These are phyloP conservation scores for Tarenaya hassleriana DNA, from an alignment of 345 rosid genomes.

Conservation along the genomic window DNA sequence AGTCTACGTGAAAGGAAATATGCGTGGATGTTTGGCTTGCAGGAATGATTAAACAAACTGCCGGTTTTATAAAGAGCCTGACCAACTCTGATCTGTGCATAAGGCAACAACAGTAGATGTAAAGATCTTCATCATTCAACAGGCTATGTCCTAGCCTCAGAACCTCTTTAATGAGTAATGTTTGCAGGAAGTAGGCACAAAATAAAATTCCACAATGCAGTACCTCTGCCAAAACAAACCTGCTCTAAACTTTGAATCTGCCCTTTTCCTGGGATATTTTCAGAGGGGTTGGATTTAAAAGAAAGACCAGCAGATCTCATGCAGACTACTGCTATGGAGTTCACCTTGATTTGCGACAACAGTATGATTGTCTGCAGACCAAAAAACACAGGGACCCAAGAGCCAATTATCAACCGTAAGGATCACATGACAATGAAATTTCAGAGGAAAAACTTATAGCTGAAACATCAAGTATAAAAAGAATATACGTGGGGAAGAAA, in stretches of 20 bases:
- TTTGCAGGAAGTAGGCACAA: conserved; percentile 1
- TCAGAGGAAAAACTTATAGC: not conserved
- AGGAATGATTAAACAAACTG: conserved; percentile 86
- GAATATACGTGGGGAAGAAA: no score
- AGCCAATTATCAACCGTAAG: not conserved
- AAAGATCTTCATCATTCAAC: not conserved
- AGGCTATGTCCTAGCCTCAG: not conserved
- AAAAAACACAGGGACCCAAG: conserved; percentile 20
- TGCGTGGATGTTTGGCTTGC: conserved; percentile 79
- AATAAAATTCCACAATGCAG: conserved; percentile 17
- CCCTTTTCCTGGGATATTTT: conserved; percentile 27
- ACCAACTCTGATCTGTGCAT: conserved; percentile 59
- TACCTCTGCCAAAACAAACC: conserved; percentile 43
- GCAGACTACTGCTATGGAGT: conserved; percentile 64
- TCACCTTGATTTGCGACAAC: conserved; percentile 70
- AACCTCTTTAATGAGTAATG: conserved; percentile 12
- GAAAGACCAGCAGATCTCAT: conserved; percentile 48
- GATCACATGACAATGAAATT: conserved; percentile 2
- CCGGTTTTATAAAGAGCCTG: conserved; percentile 67
- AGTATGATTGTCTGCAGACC: conserved; percentile 53
- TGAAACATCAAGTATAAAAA: conserved; percentile 6
- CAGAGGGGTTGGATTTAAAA: conserved; percentile 30
- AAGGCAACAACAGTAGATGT: conserved; percentile 12
- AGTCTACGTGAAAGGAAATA: conserved; percentile 80
- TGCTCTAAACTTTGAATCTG: conserved; percentile 57